phyloP scores from a whole-genome alignment of 805 yeast genomes.

The Zygoascus flipseniorum region DNA sequence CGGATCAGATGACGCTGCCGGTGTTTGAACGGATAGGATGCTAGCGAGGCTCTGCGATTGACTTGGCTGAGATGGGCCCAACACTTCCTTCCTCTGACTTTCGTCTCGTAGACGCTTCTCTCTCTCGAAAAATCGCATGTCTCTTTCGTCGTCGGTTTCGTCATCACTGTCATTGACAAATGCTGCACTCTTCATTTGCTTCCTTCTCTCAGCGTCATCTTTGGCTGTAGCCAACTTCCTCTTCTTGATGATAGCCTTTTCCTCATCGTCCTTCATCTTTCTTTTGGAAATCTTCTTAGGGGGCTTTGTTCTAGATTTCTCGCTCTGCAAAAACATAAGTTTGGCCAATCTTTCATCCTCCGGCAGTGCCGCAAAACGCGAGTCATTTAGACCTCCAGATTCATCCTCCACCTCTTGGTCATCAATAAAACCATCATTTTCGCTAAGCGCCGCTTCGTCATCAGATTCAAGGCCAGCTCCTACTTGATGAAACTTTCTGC shows the following conservation, averaged over 20 bases:
- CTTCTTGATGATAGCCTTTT: constrained; percentile 6
- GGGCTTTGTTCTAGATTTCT: neutral
- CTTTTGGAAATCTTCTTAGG: neutral
- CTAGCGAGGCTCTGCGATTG: neutral
- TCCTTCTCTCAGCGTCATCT: constrained; percentile 8
- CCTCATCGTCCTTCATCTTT: constrained; percentile 15
- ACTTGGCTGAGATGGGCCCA: neutral
- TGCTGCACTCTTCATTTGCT: constrained; percentile 39
- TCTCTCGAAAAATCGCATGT: constrained; percentile 43
- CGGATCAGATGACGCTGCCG: neutral
- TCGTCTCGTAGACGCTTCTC: constrained; percentile 34
- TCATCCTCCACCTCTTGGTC: constrained; percentile 26
- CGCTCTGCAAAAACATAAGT: constrained; percentile 4
- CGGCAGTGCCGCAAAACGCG: constrained; percentile 18
- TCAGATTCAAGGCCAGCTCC: constrained; percentile 18
- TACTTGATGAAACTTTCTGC: constrained; percentile 4
- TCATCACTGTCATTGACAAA: constrained; percentile 56
- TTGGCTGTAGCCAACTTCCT: constrained; percentile 4
- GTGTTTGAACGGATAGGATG: neutral
- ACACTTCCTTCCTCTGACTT: neutral
- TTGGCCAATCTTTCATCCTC: constrained; percentile 19
- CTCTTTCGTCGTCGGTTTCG: constrained; percentile 50
- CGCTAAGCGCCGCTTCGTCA: constrained; percentile 31
- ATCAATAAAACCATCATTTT: constrained; percentile 24
- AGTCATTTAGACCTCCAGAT: constrained; percentile 16